Conservation (phyloP, 1,139 yeast genomes). For the Nadsonia commutata region DNA sequence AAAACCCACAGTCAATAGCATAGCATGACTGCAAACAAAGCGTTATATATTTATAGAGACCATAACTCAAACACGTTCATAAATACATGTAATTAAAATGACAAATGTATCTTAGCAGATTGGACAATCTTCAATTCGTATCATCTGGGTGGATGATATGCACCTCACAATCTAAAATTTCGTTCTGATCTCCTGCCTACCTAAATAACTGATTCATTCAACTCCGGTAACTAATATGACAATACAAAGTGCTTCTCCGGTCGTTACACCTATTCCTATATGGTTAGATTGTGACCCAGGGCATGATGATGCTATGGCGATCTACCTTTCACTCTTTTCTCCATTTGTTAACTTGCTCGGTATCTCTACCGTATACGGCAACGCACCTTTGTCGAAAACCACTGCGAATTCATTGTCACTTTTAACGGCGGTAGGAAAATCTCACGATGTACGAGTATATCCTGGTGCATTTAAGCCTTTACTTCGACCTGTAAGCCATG, state of each 20-base stretch:
- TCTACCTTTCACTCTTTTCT: constrained; percentile 45
- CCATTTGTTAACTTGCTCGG: constrained; percentile 53
- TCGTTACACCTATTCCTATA: constrained; percentile 31
- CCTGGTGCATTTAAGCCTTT: constrained; percentile 52
- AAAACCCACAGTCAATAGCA: too few species aligned
- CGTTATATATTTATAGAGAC: too few species aligned
- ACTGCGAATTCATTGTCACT: constrained; percentile 57
- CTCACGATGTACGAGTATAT: constrained; percentile 41
- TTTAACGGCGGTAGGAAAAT: constrained; percentile 38
- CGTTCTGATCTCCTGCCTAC: too few species aligned
- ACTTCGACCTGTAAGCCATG: constrained; percentile 32
- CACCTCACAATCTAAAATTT: too few species aligned
- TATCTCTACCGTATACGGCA: constrained; percentile 72
- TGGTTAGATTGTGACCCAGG: constrained; percentile 97
- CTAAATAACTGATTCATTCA: too few species aligned
- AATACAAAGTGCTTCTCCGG: constrained; percentile 7
- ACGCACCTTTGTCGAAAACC: constrained; percentile 52
- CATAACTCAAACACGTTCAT: too few species aligned
- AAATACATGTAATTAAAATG: too few species aligned
- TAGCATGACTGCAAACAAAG: too few species aligned
- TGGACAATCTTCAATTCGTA: too few species aligned
- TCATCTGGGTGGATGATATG: too few species aligned
- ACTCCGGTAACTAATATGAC: too few species aligned
- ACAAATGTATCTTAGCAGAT: too few species aligned
- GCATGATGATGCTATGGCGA: constrained; percentile 76